These are phyloP conservation scores for Fusarium nodosum DNA, from an alignment of 2,329 filamentous ascomycete species.

Conservation along the genomic window DNA sequence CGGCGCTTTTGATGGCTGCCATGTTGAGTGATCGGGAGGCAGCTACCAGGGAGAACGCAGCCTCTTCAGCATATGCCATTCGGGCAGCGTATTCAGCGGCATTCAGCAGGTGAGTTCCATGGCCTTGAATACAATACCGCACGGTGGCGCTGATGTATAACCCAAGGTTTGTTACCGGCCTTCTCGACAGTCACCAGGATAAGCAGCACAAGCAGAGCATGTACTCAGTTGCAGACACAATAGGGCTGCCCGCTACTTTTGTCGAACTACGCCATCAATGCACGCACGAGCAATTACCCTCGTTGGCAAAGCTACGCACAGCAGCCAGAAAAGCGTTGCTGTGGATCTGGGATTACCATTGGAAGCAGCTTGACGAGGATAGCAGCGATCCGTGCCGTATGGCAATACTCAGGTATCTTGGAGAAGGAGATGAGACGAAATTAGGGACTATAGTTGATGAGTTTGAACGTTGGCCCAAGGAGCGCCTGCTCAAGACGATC, in stretches of 20 bases:
- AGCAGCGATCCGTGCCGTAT: slow-evolving; percentile 51
- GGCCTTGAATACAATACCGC: neutral
- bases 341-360: slow-evolving; percentile 95
- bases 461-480: slow-evolving; percentile 56
- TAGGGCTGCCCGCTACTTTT: slow-evolving; percentile 80
- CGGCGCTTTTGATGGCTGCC: slow-evolving; percentile 78
- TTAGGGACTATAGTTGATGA: slow-evolving; percentile 47
- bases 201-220: slow-evolving; percentile 77
- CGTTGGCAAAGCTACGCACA: slow-evolving; percentile 77
- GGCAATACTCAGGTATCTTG: slow-evolving; percentile 57
- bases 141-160: slow-evolving; percentile 5
- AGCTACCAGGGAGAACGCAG: slow-evolving; percentile 50
- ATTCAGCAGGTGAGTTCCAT: slow-evolving; percentile 74
- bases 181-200: slow-evolving; percentile 80
- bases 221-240: slow-evolving; percentile 77
- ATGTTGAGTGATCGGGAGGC: slow-evolving; percentile 71
- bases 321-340: slow-evolving; percentile 77
- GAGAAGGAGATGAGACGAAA: slow-evolving; percentile 52
- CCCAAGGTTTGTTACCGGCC: slow-evolving; percentile 80
- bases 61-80: slow-evolving; percentile 70
- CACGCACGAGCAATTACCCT: slow-evolving; percentile 89
- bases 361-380: slow-evolving; percentile 66
- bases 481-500: slow-evolving; percentile 55
- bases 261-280: slow-evolving; percentile 92
- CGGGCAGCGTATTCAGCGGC: slow-evolving; percentile 80